These are phyloP conservation scores for Triticum dicoccoides DNA, from an alignment of 176 grass and related monocot species.

Conservation along the genomic window DNA sequence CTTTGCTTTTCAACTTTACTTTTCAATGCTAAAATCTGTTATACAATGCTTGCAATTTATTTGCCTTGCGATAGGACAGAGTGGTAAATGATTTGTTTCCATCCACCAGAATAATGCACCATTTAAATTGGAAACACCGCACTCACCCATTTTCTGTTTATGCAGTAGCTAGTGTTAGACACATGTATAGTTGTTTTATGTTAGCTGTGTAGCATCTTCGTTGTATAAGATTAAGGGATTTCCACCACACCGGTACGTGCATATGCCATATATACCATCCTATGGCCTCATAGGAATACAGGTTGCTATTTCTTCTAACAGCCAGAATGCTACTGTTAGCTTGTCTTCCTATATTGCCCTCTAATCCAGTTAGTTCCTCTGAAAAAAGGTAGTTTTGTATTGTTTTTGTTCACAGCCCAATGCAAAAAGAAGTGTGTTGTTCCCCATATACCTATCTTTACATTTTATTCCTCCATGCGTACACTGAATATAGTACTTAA, in stretches of 20 bases:
- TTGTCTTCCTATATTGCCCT: not conserved
- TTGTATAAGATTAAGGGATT: not conserved
- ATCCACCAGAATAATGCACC: conserved; percentile 1
- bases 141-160: not conserved
- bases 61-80: not conserved
- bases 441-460: not conserved
- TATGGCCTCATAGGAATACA: not conserved
- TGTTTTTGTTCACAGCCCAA: not conserved
- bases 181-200: not conserved
- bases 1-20: not conserved
- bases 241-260: not conserved
- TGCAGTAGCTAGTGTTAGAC: not conserved
- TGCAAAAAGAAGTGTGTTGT: not conserved
- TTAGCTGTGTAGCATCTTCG: not conserved
- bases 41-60: not conserved
- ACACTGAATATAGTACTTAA: not conserved
- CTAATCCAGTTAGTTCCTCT: conserved; percentile 9
- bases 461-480: not conserved
- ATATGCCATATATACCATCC: not conserved
- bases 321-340: not conserved
- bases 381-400: not conserved
- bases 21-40: not conserved
- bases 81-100: not conserved
- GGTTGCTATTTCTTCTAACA: not conserved
- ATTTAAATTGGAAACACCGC: not conserved